Conservation (phyloP, 441 rosid genomes). For the Theobroma grandiflorum region DNA sequence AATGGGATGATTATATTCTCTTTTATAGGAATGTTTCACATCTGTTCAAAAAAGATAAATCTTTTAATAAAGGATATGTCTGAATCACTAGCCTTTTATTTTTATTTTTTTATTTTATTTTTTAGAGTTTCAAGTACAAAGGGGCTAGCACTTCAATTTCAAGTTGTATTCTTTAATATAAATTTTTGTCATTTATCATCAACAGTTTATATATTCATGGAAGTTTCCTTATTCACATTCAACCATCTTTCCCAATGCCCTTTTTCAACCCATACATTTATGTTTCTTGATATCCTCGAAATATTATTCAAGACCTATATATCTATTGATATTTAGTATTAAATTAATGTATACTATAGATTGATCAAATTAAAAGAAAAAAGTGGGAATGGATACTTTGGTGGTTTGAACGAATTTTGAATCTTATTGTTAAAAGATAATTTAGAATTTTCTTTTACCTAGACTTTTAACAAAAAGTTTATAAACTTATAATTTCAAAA, state of each 20-base stretch:
- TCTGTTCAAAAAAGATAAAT: not conserved
- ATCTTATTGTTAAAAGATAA: no score
- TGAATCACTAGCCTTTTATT: not conserved
- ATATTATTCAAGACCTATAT: no score
- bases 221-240: conserved; percentile 10
- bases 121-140: not conserved
- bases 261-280: not conserved
- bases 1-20: not conserved
- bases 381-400: no score
- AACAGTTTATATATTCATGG: not conserved
- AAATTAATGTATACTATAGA: no score
- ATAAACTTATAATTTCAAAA: no score
- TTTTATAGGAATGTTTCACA: not conserved
- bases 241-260: not conserved
- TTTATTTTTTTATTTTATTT: no score
- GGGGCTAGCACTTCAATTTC: not conserved
- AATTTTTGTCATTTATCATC: not conserved
- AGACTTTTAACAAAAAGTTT: no score
- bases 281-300: no score
- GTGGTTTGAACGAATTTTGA: no score
- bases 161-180: not conserved
- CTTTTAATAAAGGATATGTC: not conserved
- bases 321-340: no score
- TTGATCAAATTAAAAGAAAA: no score
- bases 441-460: no score